phyloP scores from a whole-genome alignment of 1,139 yeast genomes.

The Blastobotrys illinoisensis region DNA sequence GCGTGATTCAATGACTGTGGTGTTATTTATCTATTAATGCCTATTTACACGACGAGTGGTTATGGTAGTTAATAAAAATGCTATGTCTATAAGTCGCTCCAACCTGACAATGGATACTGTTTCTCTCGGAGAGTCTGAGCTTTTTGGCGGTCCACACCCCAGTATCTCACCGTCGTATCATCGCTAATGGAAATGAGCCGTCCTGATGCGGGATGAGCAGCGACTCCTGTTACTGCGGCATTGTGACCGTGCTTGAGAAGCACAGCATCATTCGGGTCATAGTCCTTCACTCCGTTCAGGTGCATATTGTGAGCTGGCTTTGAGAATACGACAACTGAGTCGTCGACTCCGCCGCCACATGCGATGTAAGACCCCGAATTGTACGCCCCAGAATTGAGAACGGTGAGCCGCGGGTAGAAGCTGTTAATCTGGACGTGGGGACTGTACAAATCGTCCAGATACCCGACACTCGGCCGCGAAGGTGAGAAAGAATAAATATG shows the following conservation, averaged over 20 bases:
- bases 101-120: constrained; percentile 1
- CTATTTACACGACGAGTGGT: neutral
- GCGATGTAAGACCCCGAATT: constrained; percentile 17
- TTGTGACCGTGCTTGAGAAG: constrained; percentile 10
- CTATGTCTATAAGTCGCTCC: constrained; percentile 1
- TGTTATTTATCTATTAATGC: neutral
- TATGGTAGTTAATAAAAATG: neutral
- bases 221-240: constrained; percentile 15
- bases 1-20: neutral
- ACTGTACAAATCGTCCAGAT: constrained; percentile 14
- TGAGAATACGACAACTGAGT: constrained; percentile 15
- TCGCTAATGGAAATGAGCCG: constrained; percentile 18
- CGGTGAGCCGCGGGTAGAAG: constrained; percentile 15
- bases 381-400: constrained; percentile 9
- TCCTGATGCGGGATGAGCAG: constrained; percentile 16
- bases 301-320: constrained; percentile 12
- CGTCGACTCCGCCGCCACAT: constrained; percentile 19
- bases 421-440: constrained; percentile 15
- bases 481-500: constrained; percentile 16
- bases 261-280: neutral
- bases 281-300: neutral
- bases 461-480: constrained; percentile 10
- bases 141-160: constrained; percentile 7
- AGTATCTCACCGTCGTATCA: constrained; percentile 13
- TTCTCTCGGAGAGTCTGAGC: neutral